A percentile compares a stretch with the other conserved stretches of the same genome.
These are phyloP conservation scores for Podila verticillata DNA, from an alignment of 192 early-diverging fungal genomes.

Conservation along the genomic window DNA sequence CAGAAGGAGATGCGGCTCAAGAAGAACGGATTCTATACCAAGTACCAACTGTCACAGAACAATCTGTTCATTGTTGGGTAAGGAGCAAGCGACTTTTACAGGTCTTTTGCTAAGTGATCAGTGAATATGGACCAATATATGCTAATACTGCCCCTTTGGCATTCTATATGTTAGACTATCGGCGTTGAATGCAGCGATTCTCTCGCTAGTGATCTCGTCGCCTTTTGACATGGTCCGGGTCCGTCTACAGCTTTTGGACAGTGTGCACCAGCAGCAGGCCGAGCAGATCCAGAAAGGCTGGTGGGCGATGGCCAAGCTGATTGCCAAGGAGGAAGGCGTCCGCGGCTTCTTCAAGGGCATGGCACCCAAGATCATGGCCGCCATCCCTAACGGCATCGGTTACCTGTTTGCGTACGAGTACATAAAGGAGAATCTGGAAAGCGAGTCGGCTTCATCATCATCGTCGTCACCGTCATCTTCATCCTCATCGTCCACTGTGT, in stretches of 20 bases:
- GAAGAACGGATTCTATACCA: slow-evolving; percentile 26
- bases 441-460: slow-evolving; percentile 15
- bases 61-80: slow-evolving; percentile 39
- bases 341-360: slow-evolving; percentile 85
- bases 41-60: slow-evolving; percentile 35
- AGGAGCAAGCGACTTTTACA: neutral
- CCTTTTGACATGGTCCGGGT: slow-evolving; percentile 52
- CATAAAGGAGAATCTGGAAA: slow-evolving; percentile 39
- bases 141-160: too few species aligned
- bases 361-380: slow-evolving; percentile 65
- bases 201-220: slow-evolving; percentile 22
- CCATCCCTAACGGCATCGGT: slow-evolving; percentile 39
- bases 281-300: slow-evolving; percentile 46
- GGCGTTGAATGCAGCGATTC: slow-evolving; percentile 26
- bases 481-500: slow-evolving; percentile 3
- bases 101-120: neutral
- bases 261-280: slow-evolving; percentile 25
- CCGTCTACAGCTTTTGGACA: slow-evolving; percentile 38
- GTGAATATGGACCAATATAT: too few species aligned
- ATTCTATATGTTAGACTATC: slow-evolving; percentile 11
- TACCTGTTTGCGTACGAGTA: slow-evolving; percentile 50
- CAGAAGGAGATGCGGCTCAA: slow-evolving; percentile 16
- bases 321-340: slow-evolving; percentile 75
- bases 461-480: neutral
- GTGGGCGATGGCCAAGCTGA: slow-evolving; percentile 51